Base-by-base conservation (phyloP, 768 basidiomycete species). In the Tylopilus balloui region DNA sequence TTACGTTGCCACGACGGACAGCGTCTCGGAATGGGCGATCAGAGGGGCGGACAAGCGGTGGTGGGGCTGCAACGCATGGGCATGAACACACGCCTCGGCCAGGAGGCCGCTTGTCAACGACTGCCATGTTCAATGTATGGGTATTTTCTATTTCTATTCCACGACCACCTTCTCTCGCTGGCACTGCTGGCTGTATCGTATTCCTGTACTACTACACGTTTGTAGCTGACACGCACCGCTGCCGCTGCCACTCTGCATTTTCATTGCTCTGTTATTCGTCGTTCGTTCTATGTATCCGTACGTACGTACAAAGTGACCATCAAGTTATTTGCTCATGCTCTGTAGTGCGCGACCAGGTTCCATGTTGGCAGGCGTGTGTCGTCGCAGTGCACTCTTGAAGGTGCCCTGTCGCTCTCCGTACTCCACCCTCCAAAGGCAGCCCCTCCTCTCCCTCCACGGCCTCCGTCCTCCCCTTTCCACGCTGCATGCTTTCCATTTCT, bases 21-120 rank as follows among this genome's bases (percentile, higher is more conserved):
- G 81, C 31, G 72, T 93, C 21, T 84, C 81, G 7, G 90, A 92
- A 63, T 93, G 88, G 86, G 73, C 77, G 37, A 73, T 93, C 45
- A 73, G 78, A 19, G 85, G 84, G 5, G 78, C 81, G 13, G 83
- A 84, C 54, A 86, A 84, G 72, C 71, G 78, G 43, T 89, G 85
- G 85, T 88, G 83, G 82, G 68, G 73, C 37, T 77, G 72, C 55
- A 72, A 73, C 1, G 59, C 61, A 31, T 76, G 76, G 71, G 74
- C 69, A 50, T 78, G 46, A 65, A 38, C 38, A 23, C 38, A 45
- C 14, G 32, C 7, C 31, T 15, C 24, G 24, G 4, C 14, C 14
- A 32, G 34, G 34, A 34, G 2, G 34, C 34, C 9, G 4, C 34
- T 34, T 27, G 9, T 27, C n/a, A 24, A 17, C 39, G 24, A 27